Percentiles rank a stretch among this genome's conserved stretches.
phyloP scores from a whole-genome alignment of 192 early-diverging fungal species.

The Coemansia erecta region DNA sequence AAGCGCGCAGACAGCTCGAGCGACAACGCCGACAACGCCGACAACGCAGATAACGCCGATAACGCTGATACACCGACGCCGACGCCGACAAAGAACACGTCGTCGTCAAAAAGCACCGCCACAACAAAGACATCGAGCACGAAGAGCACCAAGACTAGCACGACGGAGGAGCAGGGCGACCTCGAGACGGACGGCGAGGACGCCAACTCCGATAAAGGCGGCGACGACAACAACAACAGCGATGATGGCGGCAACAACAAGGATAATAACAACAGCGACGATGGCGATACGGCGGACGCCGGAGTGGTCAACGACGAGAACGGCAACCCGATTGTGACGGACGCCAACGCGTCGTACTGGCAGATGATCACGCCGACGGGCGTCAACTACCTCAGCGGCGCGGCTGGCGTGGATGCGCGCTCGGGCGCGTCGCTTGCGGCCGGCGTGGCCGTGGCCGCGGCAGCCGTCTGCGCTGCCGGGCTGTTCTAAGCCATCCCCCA shows the following conservation, averaged over 20 bases:
- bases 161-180: conserved; percentile 23
- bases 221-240: conserved; percentile 7
- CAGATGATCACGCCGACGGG: conserved; percentile 41
- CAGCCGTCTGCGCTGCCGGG: conserved; percentile 8
- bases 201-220: not conserved
- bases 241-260: conserved; percentile 8
- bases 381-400: conserved; percentile 42
- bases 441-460: conserved; percentile 9
- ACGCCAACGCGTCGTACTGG: conserved; percentile 39
- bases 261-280: conserved; percentile 6
- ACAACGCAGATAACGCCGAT: too few species aligned
- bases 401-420: not conserved
- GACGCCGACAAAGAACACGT: not conserved
- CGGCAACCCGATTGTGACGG: conserved; percentile 45
- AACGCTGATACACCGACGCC: not conserved
- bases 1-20: too few species aligned
- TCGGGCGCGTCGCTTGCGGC: not conserved
- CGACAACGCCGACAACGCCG: too few species aligned
- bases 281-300: conserved; percentile 4
- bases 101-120: conserved; percentile 8
- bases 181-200: conserved; percentile 19
- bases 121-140: conserved; percentile 18
- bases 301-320: conserved; percentile 30
- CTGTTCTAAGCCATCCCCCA: conserved; percentile 23
- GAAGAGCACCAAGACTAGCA: conserved; percentile 17